Evolutionary conservation across 352 stramenopile species (phyloP).

Genomic region (Phytophthora pinifolia): DNA sequence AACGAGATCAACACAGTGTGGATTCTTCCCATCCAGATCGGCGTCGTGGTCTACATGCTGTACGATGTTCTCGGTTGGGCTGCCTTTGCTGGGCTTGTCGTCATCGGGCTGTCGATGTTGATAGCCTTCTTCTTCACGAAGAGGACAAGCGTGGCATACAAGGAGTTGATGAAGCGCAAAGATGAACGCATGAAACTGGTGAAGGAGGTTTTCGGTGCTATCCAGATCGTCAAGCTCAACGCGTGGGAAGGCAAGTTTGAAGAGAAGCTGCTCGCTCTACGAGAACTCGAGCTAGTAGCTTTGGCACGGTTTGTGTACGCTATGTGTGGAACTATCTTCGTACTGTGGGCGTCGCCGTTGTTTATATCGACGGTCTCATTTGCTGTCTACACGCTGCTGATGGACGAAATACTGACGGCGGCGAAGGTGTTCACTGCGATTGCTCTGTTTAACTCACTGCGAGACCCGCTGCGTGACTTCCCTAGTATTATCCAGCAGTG

Average conservation of each 20-base stretch:
- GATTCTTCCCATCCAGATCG: slow-evolving; percentile 45
- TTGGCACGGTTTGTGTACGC: slow-evolving; percentile 53
- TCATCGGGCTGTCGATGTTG: slow-evolving; percentile 33
- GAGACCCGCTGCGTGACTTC: slow-evolving; percentile 34
- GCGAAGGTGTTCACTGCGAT: slow-evolving; percentile 56
- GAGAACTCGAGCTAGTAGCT: slow-evolving; percentile 83
- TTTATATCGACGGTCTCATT: slow-evolving; percentile 54
- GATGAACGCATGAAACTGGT: slow-evolving; percentile 91
- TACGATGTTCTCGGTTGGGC: slow-evolving; percentile 34
- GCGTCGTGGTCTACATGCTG: slow-evolving; percentile 36
- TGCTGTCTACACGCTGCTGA: slow-evolving; percentile 40
- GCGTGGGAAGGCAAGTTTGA: slow-evolving; percentile 86
- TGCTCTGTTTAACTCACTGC: slow-evolving; percentile 44
- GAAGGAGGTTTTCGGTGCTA: slow-evolving; percentile 90
- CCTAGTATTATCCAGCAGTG: slow-evolving; percentile 31
- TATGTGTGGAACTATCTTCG: slow-evolving; percentile 48
- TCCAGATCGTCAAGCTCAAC: slow-evolving; percentile 96
- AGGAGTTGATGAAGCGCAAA: slow-evolving; percentile 76
- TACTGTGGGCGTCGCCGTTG: slow-evolving; percentile 45
- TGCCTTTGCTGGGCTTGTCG: slow-evolving; percentile 36
- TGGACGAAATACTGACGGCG: slow-evolving; percentile 40
- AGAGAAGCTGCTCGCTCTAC: slow-evolving; percentile 61
- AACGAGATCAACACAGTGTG: slow-evolving; percentile 46
- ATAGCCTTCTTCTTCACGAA: slow-evolving; percentile 57
- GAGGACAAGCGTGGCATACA: slow-evolving; percentile 51